These are phyloP conservation scores for Trichophyton benhamiae DNA, from an alignment of 2,329 filamentous ascomycete species.

Conservation along the genomic window DNA sequence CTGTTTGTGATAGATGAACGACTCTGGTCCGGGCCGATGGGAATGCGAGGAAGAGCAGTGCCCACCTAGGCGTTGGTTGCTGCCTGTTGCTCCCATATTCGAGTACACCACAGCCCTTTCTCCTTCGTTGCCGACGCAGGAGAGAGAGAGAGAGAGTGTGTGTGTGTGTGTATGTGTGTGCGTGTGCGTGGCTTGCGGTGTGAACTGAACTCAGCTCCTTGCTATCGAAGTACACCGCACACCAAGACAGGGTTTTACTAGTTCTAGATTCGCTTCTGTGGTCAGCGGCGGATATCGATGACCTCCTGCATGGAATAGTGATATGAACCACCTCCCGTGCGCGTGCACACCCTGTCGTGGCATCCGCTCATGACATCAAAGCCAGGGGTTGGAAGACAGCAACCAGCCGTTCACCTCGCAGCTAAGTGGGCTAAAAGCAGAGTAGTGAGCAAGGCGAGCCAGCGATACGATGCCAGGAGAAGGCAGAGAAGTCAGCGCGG, in stretches of 20 bases:
- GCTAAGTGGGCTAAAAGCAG: no score
- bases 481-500: neutral
- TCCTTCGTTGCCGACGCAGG: neutral
- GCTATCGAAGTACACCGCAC: neutral
- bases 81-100: neutral
- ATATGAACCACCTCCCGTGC: neutral
- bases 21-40: neutral
- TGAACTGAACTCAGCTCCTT: neutral
- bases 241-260: neutral
- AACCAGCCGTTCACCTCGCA: neutral
- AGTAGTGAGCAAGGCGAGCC: no score
- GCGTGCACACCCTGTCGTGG: neutral
- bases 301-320: neutral
- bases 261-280: slow-evolving; percentile 1
- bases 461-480: neutral
- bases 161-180: neutral
- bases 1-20: neutral
- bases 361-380: neutral
- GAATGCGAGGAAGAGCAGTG: no score
- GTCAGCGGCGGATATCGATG: neutral
- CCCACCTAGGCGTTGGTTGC: no score
- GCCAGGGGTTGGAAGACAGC: neutral
- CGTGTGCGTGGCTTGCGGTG: neutral
- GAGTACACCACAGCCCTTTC: neutral
- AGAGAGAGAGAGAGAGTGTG: no score